phyloP scores from a whole-genome alignment of 352 stramenopile genomes.

The Plasmopara muralis region DNA sequence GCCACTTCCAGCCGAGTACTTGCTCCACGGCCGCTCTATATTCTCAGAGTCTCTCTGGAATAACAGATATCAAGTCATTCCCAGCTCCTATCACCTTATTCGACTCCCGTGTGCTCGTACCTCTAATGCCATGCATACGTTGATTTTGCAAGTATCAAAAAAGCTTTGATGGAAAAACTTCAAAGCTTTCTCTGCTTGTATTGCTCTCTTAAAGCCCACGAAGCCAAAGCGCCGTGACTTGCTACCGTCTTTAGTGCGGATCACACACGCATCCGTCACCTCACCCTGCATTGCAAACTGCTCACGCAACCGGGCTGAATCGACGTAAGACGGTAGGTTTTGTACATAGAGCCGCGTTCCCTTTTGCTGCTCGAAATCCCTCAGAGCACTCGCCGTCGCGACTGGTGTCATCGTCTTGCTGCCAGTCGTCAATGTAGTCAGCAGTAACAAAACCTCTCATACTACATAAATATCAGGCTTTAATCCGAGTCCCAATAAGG shows the following conservation, averaged over 20 bases:
- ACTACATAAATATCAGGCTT: neutral
- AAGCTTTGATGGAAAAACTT: constrained; percentile 85
- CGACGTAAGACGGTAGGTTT: constrained; percentile 74
- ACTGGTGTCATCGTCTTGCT: constrained; percentile 21
- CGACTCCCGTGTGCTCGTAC: constrained; percentile 18
- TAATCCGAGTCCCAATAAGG: too few relatives aligned
- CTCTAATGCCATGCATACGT: constrained; percentile 74
- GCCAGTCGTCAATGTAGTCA: neutral
- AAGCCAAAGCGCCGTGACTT: constrained; percentile 82
- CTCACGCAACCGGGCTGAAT: constrained; percentile 62
- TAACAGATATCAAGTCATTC: neutral
- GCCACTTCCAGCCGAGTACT: constrained; percentile 82
- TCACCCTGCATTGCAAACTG: constrained; percentile 73
- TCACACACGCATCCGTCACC: constrained; percentile 86
- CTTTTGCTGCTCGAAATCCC: constrained; percentile 11
- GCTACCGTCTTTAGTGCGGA: constrained; percentile 85
- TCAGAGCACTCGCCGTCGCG: constrained; percentile 10
- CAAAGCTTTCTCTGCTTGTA: constrained; percentile 49
- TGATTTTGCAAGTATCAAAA: constrained; percentile 84
- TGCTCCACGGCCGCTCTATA: constrained; percentile 81
- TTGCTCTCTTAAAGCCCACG: constrained; percentile 68
- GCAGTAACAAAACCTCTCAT: neutral
- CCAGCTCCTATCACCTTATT: too few relatives aligned
- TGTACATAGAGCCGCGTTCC: constrained; percentile 73
- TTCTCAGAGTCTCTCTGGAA: constrained; percentile 46